Evolutionary conservation across 768 basidiomycete species (phyloP).

Genomic region (Krasilnikovozyma curviuscula): DNA sequence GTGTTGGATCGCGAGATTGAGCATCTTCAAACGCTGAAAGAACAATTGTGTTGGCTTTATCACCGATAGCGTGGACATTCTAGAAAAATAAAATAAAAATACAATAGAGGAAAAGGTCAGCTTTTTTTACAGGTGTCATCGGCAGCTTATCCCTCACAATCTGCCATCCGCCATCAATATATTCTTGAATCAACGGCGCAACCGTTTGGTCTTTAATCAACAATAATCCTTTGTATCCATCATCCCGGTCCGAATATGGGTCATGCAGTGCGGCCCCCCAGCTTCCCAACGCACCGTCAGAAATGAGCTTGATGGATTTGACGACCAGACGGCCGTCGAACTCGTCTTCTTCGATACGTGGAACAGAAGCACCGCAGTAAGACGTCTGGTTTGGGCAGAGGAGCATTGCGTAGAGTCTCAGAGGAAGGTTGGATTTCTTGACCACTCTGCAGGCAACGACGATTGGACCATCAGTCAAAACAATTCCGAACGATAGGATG

Average conservation of each 20-base stretch:
- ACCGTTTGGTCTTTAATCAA: slow-evolving; percentile 39
- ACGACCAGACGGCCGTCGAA: slow-evolving; percentile 43
- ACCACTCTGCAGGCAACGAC: slow-evolving; percentile 37
- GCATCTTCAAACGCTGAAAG: slow-evolving; percentile 65
- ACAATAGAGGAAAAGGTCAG: background rate
- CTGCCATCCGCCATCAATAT: slow-evolving; percentile 61
- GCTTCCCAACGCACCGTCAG: slow-evolving; percentile 33
- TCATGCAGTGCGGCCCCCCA: slow-evolving; percentile 76
- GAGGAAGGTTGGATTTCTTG: slow-evolving; percentile 46
- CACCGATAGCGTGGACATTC: slow-evolving; percentile 48
- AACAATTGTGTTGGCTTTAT: slow-evolving; percentile 63
- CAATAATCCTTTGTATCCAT: slow-evolving; percentile 51
- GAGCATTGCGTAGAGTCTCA: slow-evolving; percentile 28
- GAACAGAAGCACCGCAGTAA: background rate
- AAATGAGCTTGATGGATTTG: slow-evolving; percentile 23
- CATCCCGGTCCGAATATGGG: slow-evolving; percentile 52
- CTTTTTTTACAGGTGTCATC: background rate
- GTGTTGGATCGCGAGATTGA: slow-evolving; percentile 21
- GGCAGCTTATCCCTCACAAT: slow-evolving; percentile 37
- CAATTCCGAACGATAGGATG: background rate
- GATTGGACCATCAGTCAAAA: background rate
- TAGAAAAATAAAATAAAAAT: slow-evolving; percentile 21
- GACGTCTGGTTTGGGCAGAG: slow-evolving; percentile 26
- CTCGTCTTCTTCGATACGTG: background rate
- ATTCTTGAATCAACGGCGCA: slow-evolving; percentile 37